Evolutionary conservation across 768 basidiomycete genomes (phyloP).

Genomic region (Suillus sp.): DNA sequence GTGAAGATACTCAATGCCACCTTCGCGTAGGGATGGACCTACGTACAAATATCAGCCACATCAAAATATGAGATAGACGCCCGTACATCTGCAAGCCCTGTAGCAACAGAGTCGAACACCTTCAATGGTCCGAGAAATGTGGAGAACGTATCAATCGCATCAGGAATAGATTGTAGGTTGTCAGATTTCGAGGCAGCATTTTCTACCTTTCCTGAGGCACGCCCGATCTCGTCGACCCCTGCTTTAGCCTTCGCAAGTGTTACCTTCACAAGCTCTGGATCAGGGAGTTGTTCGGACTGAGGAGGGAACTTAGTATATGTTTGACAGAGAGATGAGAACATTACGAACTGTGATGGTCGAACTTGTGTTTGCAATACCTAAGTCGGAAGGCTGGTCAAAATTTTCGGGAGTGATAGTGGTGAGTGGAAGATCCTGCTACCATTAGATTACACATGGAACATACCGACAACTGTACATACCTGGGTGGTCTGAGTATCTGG

Average conservation of each 20-base stretch:
- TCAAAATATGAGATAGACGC: neutral
- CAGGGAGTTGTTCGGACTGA: neutral
- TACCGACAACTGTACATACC: too few relatives aligned
- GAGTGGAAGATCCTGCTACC: neutral
- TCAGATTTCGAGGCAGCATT: neutral
- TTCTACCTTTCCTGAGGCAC: too few relatives aligned
- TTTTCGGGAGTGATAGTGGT: neutral
- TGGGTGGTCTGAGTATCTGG: too few relatives aligned
- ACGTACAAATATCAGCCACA: neutral
- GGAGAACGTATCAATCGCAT: neutral
- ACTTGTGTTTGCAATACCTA: too few relatives aligned
- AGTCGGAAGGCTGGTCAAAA: too few relatives aligned
- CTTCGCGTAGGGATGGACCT: slow-evolving; percentile 4
- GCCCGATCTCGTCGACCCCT: neutral
- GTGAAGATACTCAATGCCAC: neutral
- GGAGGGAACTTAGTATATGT: neutral
- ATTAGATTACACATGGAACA: too few relatives aligned
- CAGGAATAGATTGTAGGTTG: neutral
- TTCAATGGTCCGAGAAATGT: neutral
- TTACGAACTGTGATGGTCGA: too few relatives aligned
- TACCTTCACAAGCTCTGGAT: neutral
- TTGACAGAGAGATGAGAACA: neutral
- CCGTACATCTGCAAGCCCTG: neutral
- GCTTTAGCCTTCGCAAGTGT: neutral
- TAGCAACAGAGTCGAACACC: neutral